Evolutionary conservation across 2,329 filamentous ascomycete species (phyloP).

Genomic region (Alternaria sp.): DNA sequence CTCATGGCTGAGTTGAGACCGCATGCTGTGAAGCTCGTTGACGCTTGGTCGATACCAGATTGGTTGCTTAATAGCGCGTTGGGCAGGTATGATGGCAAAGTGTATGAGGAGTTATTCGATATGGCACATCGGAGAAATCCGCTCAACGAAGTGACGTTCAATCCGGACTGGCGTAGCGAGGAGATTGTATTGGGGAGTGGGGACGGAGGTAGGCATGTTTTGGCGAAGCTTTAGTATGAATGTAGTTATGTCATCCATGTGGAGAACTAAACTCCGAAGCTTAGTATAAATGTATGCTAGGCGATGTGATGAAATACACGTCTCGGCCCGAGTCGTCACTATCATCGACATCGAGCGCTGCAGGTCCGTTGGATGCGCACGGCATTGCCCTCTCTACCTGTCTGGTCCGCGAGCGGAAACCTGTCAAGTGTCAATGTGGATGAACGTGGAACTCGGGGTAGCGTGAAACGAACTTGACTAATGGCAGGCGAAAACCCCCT

Average conservation of each 20-base stretch:
- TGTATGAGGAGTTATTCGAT: conserved; percentile 64
- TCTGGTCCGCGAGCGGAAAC: background rate
- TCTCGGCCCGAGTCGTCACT: background rate
- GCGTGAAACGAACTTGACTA: conserved; percentile 12
- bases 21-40: conserved; percentile 62
- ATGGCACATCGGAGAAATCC: conserved; percentile 62
- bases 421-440: conserved; percentile 15
- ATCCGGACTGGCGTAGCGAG: conserved; percentile 59
- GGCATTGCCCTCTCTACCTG: background rate
- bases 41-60: conserved; percentile 63
- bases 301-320: background rate
- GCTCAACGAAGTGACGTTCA: conserved; percentile 61
- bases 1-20: conserved; percentile 60
- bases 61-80: conserved; percentile 62
- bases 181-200: conserved; percentile 61
- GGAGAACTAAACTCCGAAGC: background rate
- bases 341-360: background rate
- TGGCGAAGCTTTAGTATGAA: conserved; percentile 37
- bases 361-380: background rate
- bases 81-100: conserved; percentile 61
- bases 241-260: background rate
- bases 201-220: conserved; percentile 41
- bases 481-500: background rate
- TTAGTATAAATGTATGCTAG: conserved; percentile 11
- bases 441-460: conserved; percentile 12